A percentile compares a stretch with the other conserved stretches of the same genome.
These are phyloP conservation scores for Fusarium sp. DNA, from an alignment of 2,329 filamentous ascomycete genomes.

Conservation along the genomic window DNA sequence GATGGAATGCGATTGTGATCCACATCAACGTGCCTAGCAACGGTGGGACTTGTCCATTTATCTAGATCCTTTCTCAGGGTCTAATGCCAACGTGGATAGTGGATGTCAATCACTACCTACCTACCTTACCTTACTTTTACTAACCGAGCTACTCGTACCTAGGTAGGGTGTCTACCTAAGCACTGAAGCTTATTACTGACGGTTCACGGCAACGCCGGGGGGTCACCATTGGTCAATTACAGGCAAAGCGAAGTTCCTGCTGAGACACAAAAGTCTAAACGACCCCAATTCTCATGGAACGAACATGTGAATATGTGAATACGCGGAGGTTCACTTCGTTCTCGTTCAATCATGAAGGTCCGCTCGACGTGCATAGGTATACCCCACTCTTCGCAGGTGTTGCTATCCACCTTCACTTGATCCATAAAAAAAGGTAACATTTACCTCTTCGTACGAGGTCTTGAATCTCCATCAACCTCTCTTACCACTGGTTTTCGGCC, in stretches of 20 bases:
- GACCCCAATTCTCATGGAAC: background rate
- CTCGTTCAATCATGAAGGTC: background rate
- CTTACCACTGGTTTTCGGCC: background rate
- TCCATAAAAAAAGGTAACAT: conserved; percentile 28
- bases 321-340: background rate
- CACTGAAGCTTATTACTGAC: background rate
- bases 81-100: background rate
- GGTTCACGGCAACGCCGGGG: background rate
- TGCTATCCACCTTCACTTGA: background rate
- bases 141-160: background rate
- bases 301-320: background rate
- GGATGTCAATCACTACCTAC: background rate
- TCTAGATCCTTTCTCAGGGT: conserved; percentile 8
- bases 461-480: conserved; percentile 13
- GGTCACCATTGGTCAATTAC: background rate
- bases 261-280: background rate
- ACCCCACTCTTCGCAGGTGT: background rate
- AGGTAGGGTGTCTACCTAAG: background rate
- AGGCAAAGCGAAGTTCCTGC: background rate
- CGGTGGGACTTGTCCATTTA: conserved; percentile 22
- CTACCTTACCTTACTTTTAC: no score
- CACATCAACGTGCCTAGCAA: conserved; percentile 24
- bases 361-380: background rate
- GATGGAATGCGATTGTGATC: conserved; percentile 18
- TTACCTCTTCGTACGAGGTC: background rate